A percentile compares a stretch with the other conserved stretches of the same genome.
phyloP scores from a whole-genome alignment of 176 grass and related monocot species.

The Paspalum vaginatum region DNA sequence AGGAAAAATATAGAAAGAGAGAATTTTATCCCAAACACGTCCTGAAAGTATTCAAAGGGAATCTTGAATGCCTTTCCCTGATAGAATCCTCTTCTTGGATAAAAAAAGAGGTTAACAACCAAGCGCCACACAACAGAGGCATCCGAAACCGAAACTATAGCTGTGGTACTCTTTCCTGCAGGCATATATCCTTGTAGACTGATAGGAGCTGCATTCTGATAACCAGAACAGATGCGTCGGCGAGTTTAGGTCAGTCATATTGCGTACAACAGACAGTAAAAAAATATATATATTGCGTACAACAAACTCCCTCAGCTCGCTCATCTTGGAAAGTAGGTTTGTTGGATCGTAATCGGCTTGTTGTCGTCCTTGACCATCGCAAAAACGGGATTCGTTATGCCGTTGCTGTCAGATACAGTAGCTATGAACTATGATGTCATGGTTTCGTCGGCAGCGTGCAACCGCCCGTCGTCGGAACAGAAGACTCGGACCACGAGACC shows the following conservation, averaged over 20 bases:
- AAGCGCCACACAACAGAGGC: too few species aligned
- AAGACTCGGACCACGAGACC: not conserved
- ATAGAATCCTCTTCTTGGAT: too few species aligned
- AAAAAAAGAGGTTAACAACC: too few species aligned
- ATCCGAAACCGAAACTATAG: too few species aligned
- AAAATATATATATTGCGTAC: too few species aligned
- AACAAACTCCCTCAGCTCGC: not conserved
- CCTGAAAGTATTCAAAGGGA: too few species aligned
- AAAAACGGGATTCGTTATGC: not conserved
- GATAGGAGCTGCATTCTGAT: not conserved
- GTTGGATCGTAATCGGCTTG: too few species aligned
- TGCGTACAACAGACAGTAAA: too few species aligned
- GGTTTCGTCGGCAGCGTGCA: not conserved
- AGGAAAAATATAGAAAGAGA: too few species aligned
- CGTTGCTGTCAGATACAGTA: not conserved
- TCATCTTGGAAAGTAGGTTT: too few species aligned
- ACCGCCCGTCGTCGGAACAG: not conserved
- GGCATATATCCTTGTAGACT: not conserved
- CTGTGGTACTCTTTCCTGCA: not conserved
- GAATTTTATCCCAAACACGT: too few species aligned
- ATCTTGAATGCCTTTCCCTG: too few species aligned
- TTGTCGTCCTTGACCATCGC: not conserved
- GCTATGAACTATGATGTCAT: not conserved
- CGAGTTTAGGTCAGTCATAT: not conserved
- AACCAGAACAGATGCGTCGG: not conserved